Evolutionary conservation across 192 early-diverging fungal species (phyloP), one percentile per base, ranked within the genome.

Genomic region (Pilaira anomala): DNA sequence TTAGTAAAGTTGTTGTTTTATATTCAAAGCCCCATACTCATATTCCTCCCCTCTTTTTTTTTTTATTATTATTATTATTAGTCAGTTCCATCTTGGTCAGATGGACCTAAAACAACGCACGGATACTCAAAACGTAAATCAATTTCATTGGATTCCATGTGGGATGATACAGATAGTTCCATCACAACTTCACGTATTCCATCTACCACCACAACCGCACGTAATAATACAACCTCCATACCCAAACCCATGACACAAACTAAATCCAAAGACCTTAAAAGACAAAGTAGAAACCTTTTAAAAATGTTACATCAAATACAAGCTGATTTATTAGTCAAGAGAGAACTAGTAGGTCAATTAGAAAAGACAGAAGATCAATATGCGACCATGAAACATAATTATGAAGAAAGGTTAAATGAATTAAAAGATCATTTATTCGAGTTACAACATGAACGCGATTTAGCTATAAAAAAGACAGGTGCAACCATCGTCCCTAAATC

Each of bases 341-440:
- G 78, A 52, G 80, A 84, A 59, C 54, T 86, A 5, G 81, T 86
- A 5, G 49, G 60, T 9, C 82, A 82, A 42, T 55, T 86, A 7
- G 78, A 84, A 49, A 72, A 69, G 16, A 72, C 77, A 4, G 79
- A 86, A 67, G 68, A 60, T 13, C 81, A 86, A 33, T 84, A 76
- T 44, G 64, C 66, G 11, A 68, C 66, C 33, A 86, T 86, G 84
- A 67, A 76, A 8, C 39, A 62, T n/a, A 72, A 75, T 46, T 93
- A 91, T 55, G 91, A 93, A 67, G 74, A 81, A 1, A 85, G 88
- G 71, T 71, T 93, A 41, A 55, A 50, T 12, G 60, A 68, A n/a
- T 66, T 93, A 55, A 82, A 88, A 45, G 70, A 76, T 6, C 78
- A 82, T 45, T 62, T 90, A 1, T 29, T 64, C 18, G 57, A 66